Base-by-base conservation (phyloP, 148 eudicot genomes). In the Dianthus caryophyllus region DNA sequence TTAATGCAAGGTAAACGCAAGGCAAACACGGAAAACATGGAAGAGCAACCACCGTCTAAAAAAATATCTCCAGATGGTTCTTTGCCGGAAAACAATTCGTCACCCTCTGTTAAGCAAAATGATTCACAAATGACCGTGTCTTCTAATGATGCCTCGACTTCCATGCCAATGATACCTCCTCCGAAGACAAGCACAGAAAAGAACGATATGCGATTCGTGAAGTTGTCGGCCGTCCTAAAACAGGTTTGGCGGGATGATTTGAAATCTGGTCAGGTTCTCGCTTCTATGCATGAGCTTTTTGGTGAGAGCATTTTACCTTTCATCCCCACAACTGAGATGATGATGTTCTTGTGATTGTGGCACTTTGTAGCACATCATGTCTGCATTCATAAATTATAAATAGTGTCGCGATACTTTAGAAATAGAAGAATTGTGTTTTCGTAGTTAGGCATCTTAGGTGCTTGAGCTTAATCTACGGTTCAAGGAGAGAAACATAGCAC, bases 191-290 rank as follows among this genome's bases (percentile, higher is more conserved):
- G 43, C 52, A 54, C 60, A 15, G 49, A 67, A 55, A 64, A 69
- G 59, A 68, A 70, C 21, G 54, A 57, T 29, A 64, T 25, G 41
- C 77, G 52, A 50, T 46, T 74, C 65, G 29, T 65, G 61, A 75
- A 79, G 60, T 38, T 73, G 66, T 30, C 81, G 50, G 85, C 88
- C 25, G 66, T 81, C 29, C 75, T 81, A 22, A 75, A 80, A 64
- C 94, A 82, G 76, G 72, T 74, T 52, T 88, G 94, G 94, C 85
- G 85, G 76, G 88, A 88, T 39, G 94, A 88, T 61, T 68, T 85
- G 59, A 79, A 80, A 70, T 85, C 89, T 1, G 90, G 89, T 21
- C 83, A 76, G 27, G 80, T 88, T 67, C 72, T 88, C 51, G 73
- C 62, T 43, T 77, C 85, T 1, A 68, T 82, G 78, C 72, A 70